phyloP scores from a whole-genome alignment of 352 stramenopile genomes.

The Phytophthora citrophthora region DNA sequence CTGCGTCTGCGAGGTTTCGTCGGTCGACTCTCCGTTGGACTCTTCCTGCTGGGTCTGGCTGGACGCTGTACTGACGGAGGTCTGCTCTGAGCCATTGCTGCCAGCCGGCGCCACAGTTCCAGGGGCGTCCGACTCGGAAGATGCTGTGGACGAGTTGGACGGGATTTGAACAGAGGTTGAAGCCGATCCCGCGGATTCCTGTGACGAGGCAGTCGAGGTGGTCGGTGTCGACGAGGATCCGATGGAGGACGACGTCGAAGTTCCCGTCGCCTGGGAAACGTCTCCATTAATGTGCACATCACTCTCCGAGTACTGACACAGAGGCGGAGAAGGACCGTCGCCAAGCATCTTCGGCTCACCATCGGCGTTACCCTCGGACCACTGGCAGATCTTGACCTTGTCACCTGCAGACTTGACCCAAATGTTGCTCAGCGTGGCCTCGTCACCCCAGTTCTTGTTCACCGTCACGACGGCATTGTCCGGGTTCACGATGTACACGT shows the following conservation, averaged over 20 bases:
- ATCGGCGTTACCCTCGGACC: no score
- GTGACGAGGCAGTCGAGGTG: slow-evolving; percentile 2
- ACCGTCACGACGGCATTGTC: slow-evolving; percentile 36
- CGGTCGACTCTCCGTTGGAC: slow-evolving; percentile 4
- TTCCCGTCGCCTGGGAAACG: not conserved
- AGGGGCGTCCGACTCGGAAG: slow-evolving; percentile 1
- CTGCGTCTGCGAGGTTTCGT: slow-evolving; percentile 15
- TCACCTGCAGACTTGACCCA: no score
- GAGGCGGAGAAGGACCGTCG: no score
- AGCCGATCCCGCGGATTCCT: not conserved
- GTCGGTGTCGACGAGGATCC: not conserved
- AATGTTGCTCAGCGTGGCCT: slow-evolving; percentile 42
- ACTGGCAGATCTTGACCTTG: no score
- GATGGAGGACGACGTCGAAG: not conserved
- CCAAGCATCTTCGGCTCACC: no score
- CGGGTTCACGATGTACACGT: slow-evolving; percentile 40
- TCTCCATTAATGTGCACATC: no score
- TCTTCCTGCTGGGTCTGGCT: slow-evolving; percentile 12
- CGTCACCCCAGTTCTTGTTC: slow-evolving; percentile 44
- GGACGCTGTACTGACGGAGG: slow-evolving; percentile 2
- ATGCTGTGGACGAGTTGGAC: slow-evolving; percentile 14
- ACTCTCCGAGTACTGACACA: no score
- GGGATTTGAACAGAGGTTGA: slow-evolving; percentile 4
- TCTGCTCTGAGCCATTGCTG: slow-evolving; percentile 13
- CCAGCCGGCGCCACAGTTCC: slow-evolving; percentile 16